Base-by-base conservation (phyloP, 164 flowering plant species). In the Buxus sempervirens region DNA sequence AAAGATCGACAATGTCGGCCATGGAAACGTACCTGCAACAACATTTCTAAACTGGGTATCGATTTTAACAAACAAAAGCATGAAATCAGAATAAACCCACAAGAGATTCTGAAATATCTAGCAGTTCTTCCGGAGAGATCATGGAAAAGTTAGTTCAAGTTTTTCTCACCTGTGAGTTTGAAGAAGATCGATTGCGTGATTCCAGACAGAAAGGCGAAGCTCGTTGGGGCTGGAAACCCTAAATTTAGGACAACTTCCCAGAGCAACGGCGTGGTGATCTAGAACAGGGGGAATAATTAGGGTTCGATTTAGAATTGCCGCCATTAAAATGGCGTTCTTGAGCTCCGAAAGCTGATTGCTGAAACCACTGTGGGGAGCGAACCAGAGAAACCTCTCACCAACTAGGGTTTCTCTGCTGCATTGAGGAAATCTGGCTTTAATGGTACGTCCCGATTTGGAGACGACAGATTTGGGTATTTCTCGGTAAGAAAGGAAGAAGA, bases 361-460 rank as follows among this genome's bases (percentile, higher is more conserved):
- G 84, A 95, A 95, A 19, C 99, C 98, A 61, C 99, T 95, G 78
- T 95, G 97, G 0, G 98, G 98, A 0, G 99, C 88, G 70, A 82
- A 95, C 83, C 82, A 88, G 10, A 93, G 73, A 74, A 88, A 93
- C 56, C 65, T 86, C 58, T 85, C 81, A 9, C 78, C 81, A 3
- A 3, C 38, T 32, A 53, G 59, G 66, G 63, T 45, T 41, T 58
- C 54, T 28, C 24, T 9, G 28, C 58, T 23, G 70, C 81, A 80
- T 55, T 66, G 85, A 27, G 72, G 75, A 68, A 45, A 49, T 26
- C 28, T 27, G 58, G 75, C 16, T 41, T 48, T 24, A 6, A 38
- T 49, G 62, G 77, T 19, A 61, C 59, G 65, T 18, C 60, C n/a
- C 9, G 76, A 71, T 21, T 27, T 18, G 53, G 65, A 41, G 41